phyloP scores from a whole-genome alignment of 495 filamentous ascomycete genomes.

The Choiromyces venosus region DNA sequence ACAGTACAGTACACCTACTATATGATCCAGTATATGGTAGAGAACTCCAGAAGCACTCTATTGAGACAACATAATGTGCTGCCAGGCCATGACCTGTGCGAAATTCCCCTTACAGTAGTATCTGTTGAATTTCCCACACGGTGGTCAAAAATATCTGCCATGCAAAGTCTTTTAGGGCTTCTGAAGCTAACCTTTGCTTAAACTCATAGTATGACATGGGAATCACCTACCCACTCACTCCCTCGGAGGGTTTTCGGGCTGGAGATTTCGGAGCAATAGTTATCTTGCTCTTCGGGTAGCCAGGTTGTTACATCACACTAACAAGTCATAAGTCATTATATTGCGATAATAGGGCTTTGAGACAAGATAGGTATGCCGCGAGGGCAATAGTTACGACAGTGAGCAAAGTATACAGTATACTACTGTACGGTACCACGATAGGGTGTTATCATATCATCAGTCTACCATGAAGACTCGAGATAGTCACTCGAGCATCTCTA shows the following conservation, averaged over 20 bases:
- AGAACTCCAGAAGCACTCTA: neutral
- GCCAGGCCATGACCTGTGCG: neutral
- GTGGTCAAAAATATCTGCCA: neutral
- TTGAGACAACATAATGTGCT: neutral
- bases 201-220: neutral
- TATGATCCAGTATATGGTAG: neutral
- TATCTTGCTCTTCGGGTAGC: neutral
- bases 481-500: neutral
- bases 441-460: neutral
- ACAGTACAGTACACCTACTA: neutral
- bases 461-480: neutral
- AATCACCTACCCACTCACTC: neutral
- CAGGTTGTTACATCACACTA: neutral
- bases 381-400: neutral
- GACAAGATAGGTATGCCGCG: neutral
- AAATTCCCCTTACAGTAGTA: neutral
- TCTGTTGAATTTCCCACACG: neutral
- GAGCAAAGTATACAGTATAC: neutral
- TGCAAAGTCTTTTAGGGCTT: neutral
- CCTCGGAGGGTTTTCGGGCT: neutral
- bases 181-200: neutral
- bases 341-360: neutral
- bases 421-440: neutral
- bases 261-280: neutral
- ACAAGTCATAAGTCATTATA: neutral